Evolutionary conservation across 2,329 filamentous ascomycete genomes (phyloP).

Genomic region (Fusarium tupiense): DNA sequence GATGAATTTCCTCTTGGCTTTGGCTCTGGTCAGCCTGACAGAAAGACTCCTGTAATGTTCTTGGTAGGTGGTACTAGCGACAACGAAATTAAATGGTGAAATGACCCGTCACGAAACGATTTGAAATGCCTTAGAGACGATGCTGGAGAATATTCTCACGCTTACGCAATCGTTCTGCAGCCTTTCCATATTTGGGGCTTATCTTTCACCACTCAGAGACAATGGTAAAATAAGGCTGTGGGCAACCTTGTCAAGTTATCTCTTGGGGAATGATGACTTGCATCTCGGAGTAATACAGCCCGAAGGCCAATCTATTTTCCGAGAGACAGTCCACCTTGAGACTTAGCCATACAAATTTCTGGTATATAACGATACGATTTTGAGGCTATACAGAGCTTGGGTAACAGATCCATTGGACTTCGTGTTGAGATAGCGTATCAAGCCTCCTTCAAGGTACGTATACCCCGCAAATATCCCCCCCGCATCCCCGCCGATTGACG

Average conservation of each 20-base stretch:
- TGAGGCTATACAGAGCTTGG: not conserved
- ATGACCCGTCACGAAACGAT: too few species aligned
- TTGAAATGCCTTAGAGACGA: accelerated
- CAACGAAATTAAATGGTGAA: not conserved
- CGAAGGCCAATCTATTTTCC: too few species aligned
- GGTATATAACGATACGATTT: too few species aligned
- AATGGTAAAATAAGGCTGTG: not conserved
- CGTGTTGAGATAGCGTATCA: too few species aligned
- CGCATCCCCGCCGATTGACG: not conserved
- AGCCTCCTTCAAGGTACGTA: not conserved
- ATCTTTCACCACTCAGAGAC: not conserved
- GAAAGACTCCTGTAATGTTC: not conserved
- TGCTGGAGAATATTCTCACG: not conserved
- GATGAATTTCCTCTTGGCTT: not conserved
- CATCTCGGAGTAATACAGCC: too few species aligned
- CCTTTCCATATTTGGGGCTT: not conserved
- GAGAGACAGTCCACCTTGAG: accelerated
- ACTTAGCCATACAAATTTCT: accelerated
- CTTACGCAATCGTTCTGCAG: not conserved
- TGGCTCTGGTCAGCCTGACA: not conserved
- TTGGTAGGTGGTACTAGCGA: not conserved
- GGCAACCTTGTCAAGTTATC: not conserved
- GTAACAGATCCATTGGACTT: not conserved
- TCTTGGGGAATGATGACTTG: not conserved
- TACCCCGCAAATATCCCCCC: not conserved